Percentiles rank a stretch among this genome's conserved stretches.
Conservation (phyloP, 1,284 basidiomycete species). For the Cutaneotrichosporon dermatis region DNA sequence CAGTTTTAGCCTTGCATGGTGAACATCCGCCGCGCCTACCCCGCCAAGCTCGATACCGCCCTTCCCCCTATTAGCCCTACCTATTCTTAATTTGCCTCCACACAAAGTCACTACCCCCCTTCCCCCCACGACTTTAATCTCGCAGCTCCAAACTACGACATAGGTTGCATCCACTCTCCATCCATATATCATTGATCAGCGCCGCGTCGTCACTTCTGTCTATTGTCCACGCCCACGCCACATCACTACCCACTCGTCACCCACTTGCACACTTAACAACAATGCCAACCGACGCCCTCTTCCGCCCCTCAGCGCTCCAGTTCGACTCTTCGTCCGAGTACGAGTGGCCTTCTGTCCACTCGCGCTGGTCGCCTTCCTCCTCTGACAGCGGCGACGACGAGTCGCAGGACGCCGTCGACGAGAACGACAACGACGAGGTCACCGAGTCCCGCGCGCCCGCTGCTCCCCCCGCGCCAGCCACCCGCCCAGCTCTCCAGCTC, state of each 20-base stretch:
- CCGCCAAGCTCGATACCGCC: too few relatives aligned
- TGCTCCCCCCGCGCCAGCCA: background rate
- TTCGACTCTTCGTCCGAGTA: background rate
- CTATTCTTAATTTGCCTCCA: background rate
- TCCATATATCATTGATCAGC: background rate
- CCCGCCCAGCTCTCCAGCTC: background rate
- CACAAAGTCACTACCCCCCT: background rate
- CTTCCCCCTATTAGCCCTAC: background rate
- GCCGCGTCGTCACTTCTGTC: too few relatives aligned
- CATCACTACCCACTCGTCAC: too few relatives aligned
- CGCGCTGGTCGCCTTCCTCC: background rate
- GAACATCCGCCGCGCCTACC: too few relatives aligned
- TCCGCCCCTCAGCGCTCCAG: constrained; percentile 9
- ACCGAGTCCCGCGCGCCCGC: constrained; percentile 1
- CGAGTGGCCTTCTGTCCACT: background rate
- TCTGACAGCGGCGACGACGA: constrained; percentile 12
- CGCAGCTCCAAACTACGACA: background rate
- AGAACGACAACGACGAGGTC: constrained; percentile 5
- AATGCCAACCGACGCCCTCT: constrained; percentile 17
- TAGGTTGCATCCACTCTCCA: background rate
- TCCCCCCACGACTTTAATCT: background rate
- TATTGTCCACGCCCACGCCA: too few relatives aligned
- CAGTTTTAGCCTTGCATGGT: too few relatives aligned
- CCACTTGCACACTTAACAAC: background rate
- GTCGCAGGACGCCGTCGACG: constrained; percentile 3